These are phyloP conservation scores for Shiraia sp. DNA, from an alignment of 2,329 filamentous ascomycete species.

Conservation along the genomic window DNA sequence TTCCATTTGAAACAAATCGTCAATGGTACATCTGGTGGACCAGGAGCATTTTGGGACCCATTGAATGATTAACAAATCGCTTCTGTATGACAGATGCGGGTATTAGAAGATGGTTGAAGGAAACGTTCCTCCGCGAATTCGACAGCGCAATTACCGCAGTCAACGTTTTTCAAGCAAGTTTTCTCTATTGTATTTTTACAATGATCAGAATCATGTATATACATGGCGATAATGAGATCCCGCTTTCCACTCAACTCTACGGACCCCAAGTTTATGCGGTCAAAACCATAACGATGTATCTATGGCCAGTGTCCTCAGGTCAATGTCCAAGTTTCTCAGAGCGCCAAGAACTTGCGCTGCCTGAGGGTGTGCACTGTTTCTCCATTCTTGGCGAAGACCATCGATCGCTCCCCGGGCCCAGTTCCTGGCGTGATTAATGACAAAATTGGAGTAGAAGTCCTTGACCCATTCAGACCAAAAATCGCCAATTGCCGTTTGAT, in stretches of 20 bases:
- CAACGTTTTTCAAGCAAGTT: too few relatives aligned
- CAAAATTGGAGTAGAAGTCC: background rate
- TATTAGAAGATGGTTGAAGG: too few relatives aligned
- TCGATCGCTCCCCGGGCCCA: background rate
- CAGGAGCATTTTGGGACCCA: slow-evolving; percentile 6
- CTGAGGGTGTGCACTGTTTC: background rate
- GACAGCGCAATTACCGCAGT: too few relatives aligned
- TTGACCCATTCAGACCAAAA: slow-evolving; percentile 1
- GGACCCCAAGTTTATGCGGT: too few relatives aligned
- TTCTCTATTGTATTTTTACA: too few relatives aligned
- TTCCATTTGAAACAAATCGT: slow-evolving; percentile 1
- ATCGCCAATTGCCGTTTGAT: slow-evolving; percentile 1
- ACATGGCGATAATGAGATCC: too few relatives aligned
- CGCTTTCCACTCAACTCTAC: too few relatives aligned
- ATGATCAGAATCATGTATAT: too few relatives aligned
- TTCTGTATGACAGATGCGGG: too few relatives aligned
- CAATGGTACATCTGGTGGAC: too few relatives aligned
- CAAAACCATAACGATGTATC: slow-evolving; percentile 1
- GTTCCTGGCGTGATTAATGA: background rate
- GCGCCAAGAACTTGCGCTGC: background rate
- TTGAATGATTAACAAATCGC: background rate
- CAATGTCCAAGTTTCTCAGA: background rate
- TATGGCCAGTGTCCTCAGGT: slow-evolving; percentile 1
- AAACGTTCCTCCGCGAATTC: too few relatives aligned
- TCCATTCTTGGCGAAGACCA: background rate